Evolutionary conservation across 495 filamentous ascomycete species (phyloP).

Genomic region (Usnea hakonensis): DNA sequence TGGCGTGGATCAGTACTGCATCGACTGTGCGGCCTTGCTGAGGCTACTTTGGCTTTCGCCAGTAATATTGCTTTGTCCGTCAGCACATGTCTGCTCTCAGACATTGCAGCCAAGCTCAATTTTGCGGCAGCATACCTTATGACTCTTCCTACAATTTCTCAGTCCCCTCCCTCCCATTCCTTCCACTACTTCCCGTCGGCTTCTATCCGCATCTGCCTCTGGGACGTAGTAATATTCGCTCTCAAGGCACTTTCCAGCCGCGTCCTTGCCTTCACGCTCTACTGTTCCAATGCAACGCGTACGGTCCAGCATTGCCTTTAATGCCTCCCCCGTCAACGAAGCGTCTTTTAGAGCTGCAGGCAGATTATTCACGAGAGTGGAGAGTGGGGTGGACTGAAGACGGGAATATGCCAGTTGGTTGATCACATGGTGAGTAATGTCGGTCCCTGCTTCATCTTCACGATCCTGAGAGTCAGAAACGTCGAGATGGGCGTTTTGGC

Average conservation of each 20-base stretch:
- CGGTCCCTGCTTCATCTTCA: constrained; percentile 24
- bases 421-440: constrained; percentile 65
- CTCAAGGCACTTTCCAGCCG: constrained; percentile 86
- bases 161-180: constrained; percentile 81
- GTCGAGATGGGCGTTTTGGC: constrained; percentile 12
- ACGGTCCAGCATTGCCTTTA: constrained; percentile 52
- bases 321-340: constrained; percentile 25
- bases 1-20: neutral
- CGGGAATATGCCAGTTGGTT: constrained; percentile 97
- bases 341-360: constrained; percentile 55
- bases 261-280: constrained; percentile 85
- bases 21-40: neutral
- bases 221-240: constrained; percentile 97
- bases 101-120: constrained; percentile 4
- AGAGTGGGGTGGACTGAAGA: constrained; percentile 84
- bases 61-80: constrained; percentile 75
- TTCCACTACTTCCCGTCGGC: constrained; percentile 73
- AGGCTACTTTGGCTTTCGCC: constrained; percentile 62
- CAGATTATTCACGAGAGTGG: constrained; percentile 76
- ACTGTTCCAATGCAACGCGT: constrained; percentile 81
- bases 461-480: constrained; percentile 13
- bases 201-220: constrained; percentile 74
- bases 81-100: constrained; percentile 23
- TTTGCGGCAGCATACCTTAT: constrained; percentile 62
- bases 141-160: constrained; percentile 81